Percentiles rank a stretch among this genome's conserved stretches.
Conservation (phyloP, 495 filamentous ascomycete genomes). For the Trichocladium uniseriatum region DNA sequence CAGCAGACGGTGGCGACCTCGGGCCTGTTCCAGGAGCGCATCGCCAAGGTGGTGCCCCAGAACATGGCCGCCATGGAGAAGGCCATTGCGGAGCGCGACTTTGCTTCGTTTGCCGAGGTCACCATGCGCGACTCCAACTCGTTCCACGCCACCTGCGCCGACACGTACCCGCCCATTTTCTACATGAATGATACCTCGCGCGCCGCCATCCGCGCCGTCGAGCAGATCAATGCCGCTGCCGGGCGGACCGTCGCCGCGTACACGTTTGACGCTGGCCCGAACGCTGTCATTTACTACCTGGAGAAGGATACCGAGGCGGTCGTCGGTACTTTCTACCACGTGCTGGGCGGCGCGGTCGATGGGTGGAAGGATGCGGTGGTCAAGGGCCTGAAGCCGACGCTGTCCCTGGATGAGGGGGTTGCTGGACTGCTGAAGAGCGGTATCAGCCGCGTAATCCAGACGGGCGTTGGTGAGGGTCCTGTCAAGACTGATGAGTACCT, state of each 20-base stretch:
- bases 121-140: constrained; percentile 95
- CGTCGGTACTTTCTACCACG: constrained; percentile 56
- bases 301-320: constrained; percentile 65
- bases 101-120: constrained; percentile 75
- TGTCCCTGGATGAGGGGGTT: constrained; percentile 49
- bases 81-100: constrained; percentile 68
- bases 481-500: constrained; percentile 67
- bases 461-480: constrained; percentile 84
- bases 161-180: constrained; percentile 94
- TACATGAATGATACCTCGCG: constrained; percentile 91
- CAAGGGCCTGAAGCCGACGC: constrained; percentile 36
- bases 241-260: constrained; percentile 78
- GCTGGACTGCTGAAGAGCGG: constrained; percentile 60
- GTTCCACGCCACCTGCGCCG: constrained; percentile 90
- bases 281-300: constrained; percentile 89
- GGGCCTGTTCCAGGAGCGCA: constrained; percentile 65
- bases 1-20: constrained; percentile 89
- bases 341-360: constrained; percentile 39
- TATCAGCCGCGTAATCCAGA: constrained; percentile 80
- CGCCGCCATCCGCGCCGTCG: constrained; percentile 77
- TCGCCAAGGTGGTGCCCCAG: constrained; percentile 62
- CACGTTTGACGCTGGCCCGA: constrained; percentile 96
- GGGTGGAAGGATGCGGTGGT: constrained; percentile 50
- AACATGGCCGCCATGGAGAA: constrained; percentile 81
- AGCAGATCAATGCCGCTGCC: constrained; percentile 69